Evolutionary conservation across 768 basidiomycete species (phyloP), one percentile per base, ranked within the genome.

Genomic region (Pisolithus microcarpus): DNA sequence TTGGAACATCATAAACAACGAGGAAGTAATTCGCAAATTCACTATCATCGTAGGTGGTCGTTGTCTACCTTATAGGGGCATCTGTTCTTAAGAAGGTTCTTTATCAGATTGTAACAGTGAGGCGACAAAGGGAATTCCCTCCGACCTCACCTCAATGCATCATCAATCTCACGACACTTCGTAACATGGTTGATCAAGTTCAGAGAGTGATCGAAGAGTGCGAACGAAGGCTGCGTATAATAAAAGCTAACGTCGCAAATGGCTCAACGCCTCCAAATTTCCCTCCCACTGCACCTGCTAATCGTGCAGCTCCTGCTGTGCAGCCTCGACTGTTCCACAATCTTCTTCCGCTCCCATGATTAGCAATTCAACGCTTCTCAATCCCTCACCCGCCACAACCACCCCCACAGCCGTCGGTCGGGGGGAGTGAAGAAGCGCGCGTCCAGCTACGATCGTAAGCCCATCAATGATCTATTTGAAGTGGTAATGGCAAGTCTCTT

Each of bases 11-110:
- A 57, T 79, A 43, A 77, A 75, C 59, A 69, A 69, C 38, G 78
- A 80, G 11, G 77, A 76, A 0, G 38, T 66, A 40, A 68, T 85
- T 45, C 75, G 70, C 60, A 78, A 68, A 63, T 62, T 79, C 26
- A 68, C 83, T 34, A 62, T 70, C 11, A 81, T 84, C 48, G 85
- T 86, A 58, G 52, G 82, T 56, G 1, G 68, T 46, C 39, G 52
- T 59, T 46, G 44, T 56, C 21, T 49, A 36, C 57, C 57, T 26
- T 52, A 21, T 47, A 26, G 43, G 10, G 18, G 15, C 38, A 51
- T 51, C 48, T 5, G 48, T 58, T 47, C 42, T 21, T 46, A 50
- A 58, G 43, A 47, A 51, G 52, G 36, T 49, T 45, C 6, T 36
- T 28, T 51, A 51, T 31, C 52, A 79, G 80, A 72, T 74, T 30